Conservation (phyloP, 2,329 filamentous ascomycete species). For the Beauveria sp. region DNA sequence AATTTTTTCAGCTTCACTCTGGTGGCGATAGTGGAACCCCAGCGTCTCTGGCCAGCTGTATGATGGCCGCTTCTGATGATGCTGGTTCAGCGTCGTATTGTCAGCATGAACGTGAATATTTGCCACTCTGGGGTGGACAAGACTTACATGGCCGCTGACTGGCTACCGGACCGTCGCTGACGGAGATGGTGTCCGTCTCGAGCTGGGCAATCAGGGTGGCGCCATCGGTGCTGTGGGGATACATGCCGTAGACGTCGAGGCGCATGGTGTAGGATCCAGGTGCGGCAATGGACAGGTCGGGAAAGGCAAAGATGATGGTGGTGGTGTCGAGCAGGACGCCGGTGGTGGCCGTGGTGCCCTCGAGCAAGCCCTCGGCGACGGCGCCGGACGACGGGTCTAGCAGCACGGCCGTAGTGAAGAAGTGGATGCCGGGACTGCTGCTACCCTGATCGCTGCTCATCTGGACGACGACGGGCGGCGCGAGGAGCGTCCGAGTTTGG, state of each 20-base stretch:
- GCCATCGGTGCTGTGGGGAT: slow-evolving; percentile 10
- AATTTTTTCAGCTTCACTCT: background rate
- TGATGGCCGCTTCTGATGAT: slow-evolving; percentile 5
- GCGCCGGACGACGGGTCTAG: slow-evolving; percentile 13
- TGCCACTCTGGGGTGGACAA: background rate
- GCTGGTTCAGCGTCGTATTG: slow-evolving; percentile 9
- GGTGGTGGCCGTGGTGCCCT: slow-evolving; percentile 15
- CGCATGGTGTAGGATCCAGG: slow-evolving; percentile 21
- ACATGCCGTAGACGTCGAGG: slow-evolving; percentile 22
- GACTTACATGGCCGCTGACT: slow-evolving; percentile 7
- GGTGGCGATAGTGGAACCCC: slow-evolving; percentile 12
- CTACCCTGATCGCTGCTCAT: slow-evolving; percentile 9
- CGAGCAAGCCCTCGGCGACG: slow-evolving; percentile 16
- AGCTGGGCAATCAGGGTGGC: slow-evolving; percentile 15
- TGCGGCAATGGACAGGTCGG: slow-evolving; percentile 17
- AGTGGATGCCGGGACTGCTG: slow-evolving; percentile 12
- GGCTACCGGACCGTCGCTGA: slow-evolving; percentile 11
- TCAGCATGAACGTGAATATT: background rate
- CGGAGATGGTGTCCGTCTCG: slow-evolving; percentile 14
- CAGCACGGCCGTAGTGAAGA: slow-evolving; percentile 22
- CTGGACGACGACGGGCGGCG: slow-evolving; percentile 19
- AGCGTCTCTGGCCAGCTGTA: slow-evolving; percentile 10
- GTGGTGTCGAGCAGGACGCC: slow-evolving; percentile 14
- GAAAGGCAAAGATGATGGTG: slow-evolving; percentile 20
- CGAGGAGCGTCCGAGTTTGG: slow-evolving; percentile 14